Evolutionary conservation across 192 early-diverging fungal species (phyloP).

Genomic region (Mortierella alpina): DNA sequence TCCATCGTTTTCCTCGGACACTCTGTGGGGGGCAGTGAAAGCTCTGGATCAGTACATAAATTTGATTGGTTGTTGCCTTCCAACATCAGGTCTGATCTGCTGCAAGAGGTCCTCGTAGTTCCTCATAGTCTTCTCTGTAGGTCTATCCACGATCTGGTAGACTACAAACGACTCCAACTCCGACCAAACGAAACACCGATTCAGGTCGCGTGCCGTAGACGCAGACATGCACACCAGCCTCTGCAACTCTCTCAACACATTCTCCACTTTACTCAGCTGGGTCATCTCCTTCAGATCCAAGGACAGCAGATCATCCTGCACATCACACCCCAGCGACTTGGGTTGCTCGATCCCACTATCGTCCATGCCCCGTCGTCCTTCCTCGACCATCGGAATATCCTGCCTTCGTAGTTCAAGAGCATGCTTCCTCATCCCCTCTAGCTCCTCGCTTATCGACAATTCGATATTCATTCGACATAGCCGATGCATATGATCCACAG

Average conservation of each 20-base stretch:
- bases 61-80: too few relatives aligned
- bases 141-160: background rate
- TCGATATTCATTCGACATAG: background rate
- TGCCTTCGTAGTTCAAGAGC: too few relatives aligned
- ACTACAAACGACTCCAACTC: conserved; percentile 5
- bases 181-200: background rate
- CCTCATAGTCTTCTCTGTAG: too few relatives aligned
- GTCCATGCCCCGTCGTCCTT: background rate
- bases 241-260: background rate
- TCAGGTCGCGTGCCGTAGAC: background rate
- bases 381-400: background rate
- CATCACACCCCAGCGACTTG: too few relatives aligned
- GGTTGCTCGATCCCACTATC: too few relatives aligned
- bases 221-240: background rate
- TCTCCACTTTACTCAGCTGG: background rate
- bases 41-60: too few relatives aligned
- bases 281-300: conserved; percentile 13
- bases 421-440: background rate
- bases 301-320: too few relatives aligned
- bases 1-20: too few relatives aligned
- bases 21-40: too few relatives aligned
- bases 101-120: too few relatives aligned
- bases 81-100: too few relatives aligned
- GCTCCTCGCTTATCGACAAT: background rate
- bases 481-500: background rate